Base-by-base conservation (phyloP, 805 yeast genomes). In the Hanseniaspora lachancei region DNA sequence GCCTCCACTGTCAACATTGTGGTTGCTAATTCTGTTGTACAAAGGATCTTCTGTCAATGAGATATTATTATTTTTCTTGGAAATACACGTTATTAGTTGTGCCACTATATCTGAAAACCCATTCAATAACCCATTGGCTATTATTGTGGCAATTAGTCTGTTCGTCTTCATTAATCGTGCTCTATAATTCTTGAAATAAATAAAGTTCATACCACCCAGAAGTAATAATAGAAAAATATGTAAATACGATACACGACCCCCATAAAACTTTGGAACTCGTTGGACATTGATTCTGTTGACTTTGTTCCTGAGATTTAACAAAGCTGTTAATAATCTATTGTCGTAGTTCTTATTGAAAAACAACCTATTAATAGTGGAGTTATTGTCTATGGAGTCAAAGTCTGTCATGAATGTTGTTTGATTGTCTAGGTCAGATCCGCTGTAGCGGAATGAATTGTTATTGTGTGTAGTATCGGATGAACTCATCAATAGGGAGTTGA, bases 51-150 rank as follows among this genome's bases (percentile, higher is more conserved):
- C 29, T 23, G 27, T 13, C 3, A 41, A 16, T 13, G 15, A 20
- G 13, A 32, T 46, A n/a, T 32, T 15, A 20, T 20, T 34, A 16
- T 12, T 34, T 46, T 32, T 46, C 18, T 29, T n/a, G n/a, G 34
- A 42, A 50, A 20, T 42, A 5, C 47, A 53, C 21, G 54, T 24
- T 13, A 53, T 53, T 16, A 29, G 3, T 9, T 53, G 56, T 0
- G 56, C 56, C 12, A 53, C 42, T 8, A 46, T 29, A 36, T 53
- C 56, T 20, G 50, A 46, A 15, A 53, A 41, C 2, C 40, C 49
- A 20, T 53, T 53, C 29, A 53, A 36, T 15, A 53, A 9, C 15
- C 50, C 46, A 27, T 53, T 53, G 2, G 56, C 35, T 16, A 53
- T 39, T 10, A 53, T 20, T 9, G 56, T 53, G 15, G 56, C 49